These are phyloP conservation scores for Colletotrichum horii DNA, from an alignment of 2,329 filamentous ascomycete genomes.

Conservation along the genomic window DNA sequence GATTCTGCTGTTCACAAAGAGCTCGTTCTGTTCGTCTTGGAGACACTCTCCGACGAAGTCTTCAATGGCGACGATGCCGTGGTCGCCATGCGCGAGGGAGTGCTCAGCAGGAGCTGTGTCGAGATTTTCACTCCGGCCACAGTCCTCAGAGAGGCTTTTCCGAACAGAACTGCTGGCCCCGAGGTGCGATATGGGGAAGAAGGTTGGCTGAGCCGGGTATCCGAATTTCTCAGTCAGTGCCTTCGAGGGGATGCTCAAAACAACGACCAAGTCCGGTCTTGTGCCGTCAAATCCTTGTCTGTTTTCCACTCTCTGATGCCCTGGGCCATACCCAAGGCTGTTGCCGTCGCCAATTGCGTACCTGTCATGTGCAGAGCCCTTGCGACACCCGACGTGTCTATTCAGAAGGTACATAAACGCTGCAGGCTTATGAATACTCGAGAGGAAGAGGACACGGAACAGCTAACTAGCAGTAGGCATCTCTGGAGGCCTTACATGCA, in stretches of 20 bases:
- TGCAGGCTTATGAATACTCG: not conserved
- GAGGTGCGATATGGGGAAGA: constrained; percentile 79
- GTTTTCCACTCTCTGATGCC: constrained; percentile 80
- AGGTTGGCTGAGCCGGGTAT: constrained; percentile 85
- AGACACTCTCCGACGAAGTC: constrained; percentile 92
- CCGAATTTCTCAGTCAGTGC: constrained; percentile 75
- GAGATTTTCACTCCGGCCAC: constrained; percentile 87
- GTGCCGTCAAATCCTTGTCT: constrained; percentile 77
- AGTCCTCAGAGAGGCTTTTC: constrained; percentile 78
- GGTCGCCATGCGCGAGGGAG: constrained; percentile 80
- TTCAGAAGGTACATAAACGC: constrained; percentile 67
- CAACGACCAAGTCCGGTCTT: constrained; percentile 70
- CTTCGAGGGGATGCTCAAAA: constrained; percentile 68
- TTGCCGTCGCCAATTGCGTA: constrained; percentile 74
- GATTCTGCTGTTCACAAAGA: constrained; percentile 74
- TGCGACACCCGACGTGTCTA: constrained; percentile 69
- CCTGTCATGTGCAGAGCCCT: constrained; percentile 74
- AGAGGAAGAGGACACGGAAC: not conserved
- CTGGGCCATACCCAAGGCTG: constrained; percentile 87
- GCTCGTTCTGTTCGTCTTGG: constrained; percentile 85
- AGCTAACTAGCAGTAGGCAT: constrained; percentile 58
- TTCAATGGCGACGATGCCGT: constrained; percentile 90
- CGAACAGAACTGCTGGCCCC: constrained; percentile 70
- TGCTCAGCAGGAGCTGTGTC: constrained; percentile 87
- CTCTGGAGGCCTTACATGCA: constrained; percentile 82